These are phyloP conservation scores for Claviceps arundinis DNA, from an alignment of 2,329 filamentous ascomycete species.

Conservation along the genomic window DNA sequence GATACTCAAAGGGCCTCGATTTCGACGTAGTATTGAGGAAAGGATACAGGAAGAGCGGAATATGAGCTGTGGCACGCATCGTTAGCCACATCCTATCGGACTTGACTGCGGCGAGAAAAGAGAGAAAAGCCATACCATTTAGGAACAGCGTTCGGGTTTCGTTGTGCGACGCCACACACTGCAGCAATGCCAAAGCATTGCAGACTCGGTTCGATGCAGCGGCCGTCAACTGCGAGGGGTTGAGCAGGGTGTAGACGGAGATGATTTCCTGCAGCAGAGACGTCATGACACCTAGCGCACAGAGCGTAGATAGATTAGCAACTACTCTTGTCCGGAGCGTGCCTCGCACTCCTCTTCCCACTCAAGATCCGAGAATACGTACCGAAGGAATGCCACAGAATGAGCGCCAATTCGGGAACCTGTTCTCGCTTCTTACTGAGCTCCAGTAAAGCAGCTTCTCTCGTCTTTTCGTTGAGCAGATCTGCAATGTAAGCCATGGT, in stretches of 20 bases:
- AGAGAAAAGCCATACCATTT: conserved; percentile 49
- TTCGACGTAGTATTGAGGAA: conserved; percentile 99
- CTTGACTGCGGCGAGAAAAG: not conserved
- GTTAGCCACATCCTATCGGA: conserved; percentile 1
- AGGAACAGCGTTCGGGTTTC: conserved; percentile 90
- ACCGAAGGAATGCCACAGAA: conserved; percentile 98
- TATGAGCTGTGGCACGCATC: conserved; percentile 56
- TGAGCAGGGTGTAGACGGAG: conserved; percentile 91
- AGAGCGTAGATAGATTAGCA: not conserved
- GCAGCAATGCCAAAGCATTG: conserved; percentile 87
- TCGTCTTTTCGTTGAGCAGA: conserved; percentile 71
- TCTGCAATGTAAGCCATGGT: conserved; percentile 92
- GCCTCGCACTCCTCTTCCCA: not conserved
- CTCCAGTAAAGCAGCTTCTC: conserved; percentile 85
- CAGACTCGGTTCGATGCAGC: conserved; percentile 96
- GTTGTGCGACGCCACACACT: conserved; percentile 95
- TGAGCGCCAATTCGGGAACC: conserved; percentile 88
- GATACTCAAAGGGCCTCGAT: conserved; percentile 91
- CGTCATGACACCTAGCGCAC: conserved; percentile 76
- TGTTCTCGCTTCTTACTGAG: conserved; percentile 98
- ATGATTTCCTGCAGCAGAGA: conserved; percentile 96
- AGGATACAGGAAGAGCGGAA: conserved; percentile 92
- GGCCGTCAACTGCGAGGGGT: conserved; percentile 90
- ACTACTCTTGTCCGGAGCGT: not conserved
- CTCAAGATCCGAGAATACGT: conserved; percentile 20